These are phyloP conservation scores for Dryas drummondii DNA, from an alignment of 306 rosid genomes.

Conservation along the genomic window DNA sequence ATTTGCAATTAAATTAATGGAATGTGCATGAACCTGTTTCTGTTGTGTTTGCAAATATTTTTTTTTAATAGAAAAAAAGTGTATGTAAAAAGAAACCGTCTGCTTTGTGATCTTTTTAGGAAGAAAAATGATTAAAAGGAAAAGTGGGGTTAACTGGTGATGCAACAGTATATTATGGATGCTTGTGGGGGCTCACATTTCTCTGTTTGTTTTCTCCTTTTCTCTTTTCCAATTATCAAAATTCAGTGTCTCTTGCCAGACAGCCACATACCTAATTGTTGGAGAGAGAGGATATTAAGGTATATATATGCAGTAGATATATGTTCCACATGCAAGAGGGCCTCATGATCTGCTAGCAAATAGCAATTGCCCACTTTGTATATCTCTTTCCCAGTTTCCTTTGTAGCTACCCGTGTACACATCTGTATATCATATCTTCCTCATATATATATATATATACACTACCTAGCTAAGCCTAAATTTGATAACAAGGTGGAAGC, in stretches of 20 bases:
- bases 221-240: conserved; percentile 56
- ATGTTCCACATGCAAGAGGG: conserved; percentile 40
- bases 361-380: conserved; percentile 29
- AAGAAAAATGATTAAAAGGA: conserved; percentile 52
- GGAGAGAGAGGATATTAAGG: conserved; percentile 57
- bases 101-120: conserved; percentile 37
- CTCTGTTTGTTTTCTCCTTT: conserved; percentile 48
- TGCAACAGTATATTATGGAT: conserved; percentile 65
- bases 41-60: conserved; percentile 27
- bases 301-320: conserved; percentile 32
- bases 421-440: conserved; percentile 16
- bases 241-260: conserved; percentile 69
- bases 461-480: background rate
- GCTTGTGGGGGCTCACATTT: conserved; percentile 60
- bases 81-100: conserved; percentile 37
- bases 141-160: conserved; percentile 54
- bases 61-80: conserved; percentile 27
- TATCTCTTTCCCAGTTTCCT: conserved; percentile 19
- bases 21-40: conserved; percentile 42
- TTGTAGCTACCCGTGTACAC: conserved; percentile 15
- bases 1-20: conserved; percentile 12
- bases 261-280: conserved; percentile 72
- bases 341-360: conserved; percentile 29
- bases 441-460: background rate
- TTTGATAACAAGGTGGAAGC: conserved; percentile 23